Evolutionary conservation across 257 asterid species (phyloP), one percentile per base, ranked within the genome.

Genomic region (Ajuga chamaepitys): DNA sequence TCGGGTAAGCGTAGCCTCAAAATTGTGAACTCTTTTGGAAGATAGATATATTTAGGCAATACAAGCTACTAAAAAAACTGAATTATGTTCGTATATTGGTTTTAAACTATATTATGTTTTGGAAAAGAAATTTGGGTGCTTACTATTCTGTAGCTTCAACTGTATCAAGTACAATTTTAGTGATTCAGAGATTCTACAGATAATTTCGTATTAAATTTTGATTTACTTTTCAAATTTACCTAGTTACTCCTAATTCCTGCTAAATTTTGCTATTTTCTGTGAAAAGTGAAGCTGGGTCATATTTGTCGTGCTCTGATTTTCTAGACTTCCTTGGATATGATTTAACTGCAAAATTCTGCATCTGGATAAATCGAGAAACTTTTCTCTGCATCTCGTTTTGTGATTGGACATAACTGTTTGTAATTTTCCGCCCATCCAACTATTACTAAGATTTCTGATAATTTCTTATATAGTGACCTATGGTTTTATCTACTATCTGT

Each of bases 1-100:
- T 92, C 50, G 97, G 98, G 98, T 91, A 71, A 76, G 88, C 44
- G 26, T 40, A 11, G 14, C 12, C 13, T 44, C 20, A 13, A 66
- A n/a, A 10, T n/a, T 30, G 14, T 30, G 21, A 21, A 58, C n/a
- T 53, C 30, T 46, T 50, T 61, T 53, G 21, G 12, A 37, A 12
- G 13, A 59, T 47, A 7, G 65, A 32, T 14, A 57, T 45, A 38
- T 8, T 45, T 52, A 20, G 51, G 54, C 41, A 18, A 18, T 21
- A 44, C 44, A 25, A 21, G 46, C 48, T 47, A 16, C 16, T 46
- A 55, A 55, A 26, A 48, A 42, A 34, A 12, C 58, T 28, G 61
- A 18, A 21, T 48, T 42, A 11, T 17, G 34, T 42, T 67, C 2
- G 13, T 53, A 46, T 5, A 38, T 54, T 7, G 57, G 25, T 46